phyloP scores from a whole-genome alignment of 495 filamentous ascomycete species.

The Neurospora sp. region DNA sequence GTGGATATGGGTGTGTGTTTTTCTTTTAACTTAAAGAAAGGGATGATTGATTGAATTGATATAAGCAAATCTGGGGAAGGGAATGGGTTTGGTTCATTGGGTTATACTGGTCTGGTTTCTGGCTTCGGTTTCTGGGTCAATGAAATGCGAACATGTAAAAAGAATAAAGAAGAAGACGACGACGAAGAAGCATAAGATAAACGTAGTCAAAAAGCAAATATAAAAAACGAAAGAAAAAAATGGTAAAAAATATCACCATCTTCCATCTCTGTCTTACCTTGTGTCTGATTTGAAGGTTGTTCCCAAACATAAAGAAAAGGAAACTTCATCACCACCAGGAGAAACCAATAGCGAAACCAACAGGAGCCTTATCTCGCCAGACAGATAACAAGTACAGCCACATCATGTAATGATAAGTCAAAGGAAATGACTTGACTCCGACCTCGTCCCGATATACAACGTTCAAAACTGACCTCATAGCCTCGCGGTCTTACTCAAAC shows the following conservation, averaged over 20 bases:
- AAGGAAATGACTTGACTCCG: no score
- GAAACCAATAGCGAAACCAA: no score
- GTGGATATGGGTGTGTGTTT: not conserved
- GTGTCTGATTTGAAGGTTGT: no score
- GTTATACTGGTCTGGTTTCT: not conserved
- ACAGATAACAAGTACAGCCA: no score
- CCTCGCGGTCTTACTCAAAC: no score
- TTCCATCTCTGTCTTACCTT: no score
- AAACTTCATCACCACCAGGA: no score
- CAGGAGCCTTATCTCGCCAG: no score
- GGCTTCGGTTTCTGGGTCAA: not conserved
- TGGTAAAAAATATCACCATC: not conserved
- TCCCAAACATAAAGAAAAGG: no score
- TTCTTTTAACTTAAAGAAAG: not conserved
- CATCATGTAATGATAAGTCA: no score
- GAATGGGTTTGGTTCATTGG: not conserved
- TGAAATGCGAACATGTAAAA: not conserved
- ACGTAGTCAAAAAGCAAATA: not conserved
- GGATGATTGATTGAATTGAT: not conserved
- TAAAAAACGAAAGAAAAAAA: not conserved
- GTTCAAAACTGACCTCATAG: no score
- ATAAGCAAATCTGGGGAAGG: not conserved
- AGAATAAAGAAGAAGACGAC: not conserved
- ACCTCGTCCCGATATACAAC: no score
- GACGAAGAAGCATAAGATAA: not conserved